Conservation (phyloP, 495 filamentous ascomycete species). For the Penicillium desertorum region DNA sequence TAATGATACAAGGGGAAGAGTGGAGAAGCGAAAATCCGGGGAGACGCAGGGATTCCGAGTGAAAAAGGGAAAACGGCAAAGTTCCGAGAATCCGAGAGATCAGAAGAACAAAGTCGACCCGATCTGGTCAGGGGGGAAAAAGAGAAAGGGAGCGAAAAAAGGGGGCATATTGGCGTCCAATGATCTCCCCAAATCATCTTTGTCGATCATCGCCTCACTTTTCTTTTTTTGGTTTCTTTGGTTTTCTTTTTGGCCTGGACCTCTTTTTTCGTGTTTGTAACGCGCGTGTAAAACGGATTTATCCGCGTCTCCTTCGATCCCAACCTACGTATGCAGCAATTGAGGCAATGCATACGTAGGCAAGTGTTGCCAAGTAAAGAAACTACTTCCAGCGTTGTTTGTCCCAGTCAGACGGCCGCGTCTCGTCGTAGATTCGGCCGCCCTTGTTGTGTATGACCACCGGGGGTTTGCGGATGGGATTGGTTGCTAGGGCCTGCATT, state of each 20-base stretch:
- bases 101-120: not conserved
- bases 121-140: conserved; percentile 20
- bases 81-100: conserved; percentile 3
- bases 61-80: conserved; percentile 5
- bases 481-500: conserved; percentile 28
- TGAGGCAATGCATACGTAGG: conserved; percentile 2
- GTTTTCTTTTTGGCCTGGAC: not conserved
- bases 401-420: conserved; percentile 49
- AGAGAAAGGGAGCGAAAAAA: not conserved
- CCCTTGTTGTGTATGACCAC: conserved; percentile 48
- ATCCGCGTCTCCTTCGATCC: conserved; percentile 1
- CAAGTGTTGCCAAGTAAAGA: too few relatives aligned
- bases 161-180: conserved; percentile 9
- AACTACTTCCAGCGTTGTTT: conserved; percentile 52
- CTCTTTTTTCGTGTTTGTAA: not conserved
- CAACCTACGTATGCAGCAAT: not conserved
- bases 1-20: conserved; percentile 25
- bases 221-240: conserved; percentile 19
- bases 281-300: conserved; percentile 4
- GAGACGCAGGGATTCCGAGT: conserved; percentile 16
- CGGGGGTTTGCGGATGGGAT: conserved; percentile 37
- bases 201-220: conserved; percentile 32
- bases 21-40: conserved; percentile 23
- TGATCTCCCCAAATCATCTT: not conserved
- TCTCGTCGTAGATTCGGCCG: conserved; percentile 50